A percentile compares a stretch with the other conserved stretches of the same genome.
Conservation (phyloP, 768 basidiomycete species). For the Austroboletus eburneus region DNA sequence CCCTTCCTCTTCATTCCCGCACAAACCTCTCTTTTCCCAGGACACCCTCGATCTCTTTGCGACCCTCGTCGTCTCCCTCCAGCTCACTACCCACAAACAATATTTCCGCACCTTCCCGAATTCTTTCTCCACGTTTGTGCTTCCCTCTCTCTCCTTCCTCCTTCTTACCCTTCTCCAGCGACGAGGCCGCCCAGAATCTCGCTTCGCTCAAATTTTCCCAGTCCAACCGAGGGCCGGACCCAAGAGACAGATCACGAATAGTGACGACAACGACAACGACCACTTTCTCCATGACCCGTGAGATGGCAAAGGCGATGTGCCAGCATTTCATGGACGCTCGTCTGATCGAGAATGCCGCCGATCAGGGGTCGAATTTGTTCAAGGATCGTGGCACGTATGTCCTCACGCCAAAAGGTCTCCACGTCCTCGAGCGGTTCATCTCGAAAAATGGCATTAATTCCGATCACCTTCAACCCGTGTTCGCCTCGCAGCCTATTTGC, state of each 20-base stretch:
- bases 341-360: conserved; percentile 93
- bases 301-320: conserved; percentile 99
- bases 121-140: conserved; percentile 89
- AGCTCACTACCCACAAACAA: conserved; percentile 85
- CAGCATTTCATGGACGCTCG: conserved; percentile 99
- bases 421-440: conserved; percentile 99
- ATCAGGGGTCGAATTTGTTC: conserved; percentile 84
- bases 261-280: conserved; percentile 99
- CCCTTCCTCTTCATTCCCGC: conserved; percentile 5
- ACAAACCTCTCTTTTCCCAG: conserved; percentile 37
- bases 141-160: background rate
- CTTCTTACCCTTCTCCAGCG: conserved; percentile 45
- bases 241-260: conserved; percentile 95
- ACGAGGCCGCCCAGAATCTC: conserved; percentile 91
- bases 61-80: conserved; percentile 90
- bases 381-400: conserved; percentile 97
- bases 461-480: conserved; percentile 86
- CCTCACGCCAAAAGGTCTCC: conserved; percentile 95
- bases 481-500: conserved; percentile 90
- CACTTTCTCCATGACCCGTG: conserved; percentile 98
- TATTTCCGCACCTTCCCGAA: conserved; percentile 95
- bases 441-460: conserved; percentile 98
- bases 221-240: conserved; percentile 97
- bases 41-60: conserved; percentile 98
- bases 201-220: conserved; percentile 98